Conservation (phyloP, 2,329 filamentous ascomycete genomes). For the Xylariaceae sp. region DNA sequence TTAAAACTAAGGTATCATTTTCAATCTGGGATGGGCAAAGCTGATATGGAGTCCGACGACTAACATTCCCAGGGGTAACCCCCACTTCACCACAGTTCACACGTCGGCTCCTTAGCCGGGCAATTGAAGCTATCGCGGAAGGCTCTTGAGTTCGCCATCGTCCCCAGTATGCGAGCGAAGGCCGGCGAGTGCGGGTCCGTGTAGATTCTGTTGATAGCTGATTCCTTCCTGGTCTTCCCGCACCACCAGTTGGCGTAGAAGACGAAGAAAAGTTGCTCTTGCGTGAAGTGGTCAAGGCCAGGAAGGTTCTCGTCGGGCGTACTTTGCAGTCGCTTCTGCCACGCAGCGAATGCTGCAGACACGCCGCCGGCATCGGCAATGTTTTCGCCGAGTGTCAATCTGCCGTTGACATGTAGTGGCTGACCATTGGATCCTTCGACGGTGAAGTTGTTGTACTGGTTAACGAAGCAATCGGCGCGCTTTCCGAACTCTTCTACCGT, state of each 20-base stretch:
- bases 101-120: constrained; percentile 59
- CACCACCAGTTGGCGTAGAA: constrained; percentile 63
- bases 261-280: constrained; percentile 62
- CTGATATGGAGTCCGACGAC: neutral
- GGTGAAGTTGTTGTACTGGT: constrained; percentile 57
- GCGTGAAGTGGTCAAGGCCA: constrained; percentile 53
- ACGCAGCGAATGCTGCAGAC: constrained; percentile 54
- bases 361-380: constrained; percentile 64
- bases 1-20: neutral
- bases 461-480: constrained; percentile 57
- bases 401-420: constrained; percentile 56
- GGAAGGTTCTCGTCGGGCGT: constrained; percentile 47
- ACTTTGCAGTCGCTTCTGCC: constrained; percentile 47
- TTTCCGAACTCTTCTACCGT: constrained; percentile 54
- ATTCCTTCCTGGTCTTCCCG: constrained; percentile 56
- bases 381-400: constrained; percentile 60
- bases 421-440: constrained; percentile 50
- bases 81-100: constrained; percentile 58
- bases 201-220: constrained; percentile 53
- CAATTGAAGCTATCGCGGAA: constrained; percentile 67
- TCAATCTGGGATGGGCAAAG: neutral
- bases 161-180: constrained; percentile 56
- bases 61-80: neutral
- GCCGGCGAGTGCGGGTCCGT: constrained; percentile 63
- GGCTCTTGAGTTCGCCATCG: constrained; percentile 62